A percentile compares a stretch with the other conserved stretches of the same genome.
phyloP scores from a whole-genome alignment of 371 early-diverging fungal genomes.

The Lichtheimia ornata region DNA sequence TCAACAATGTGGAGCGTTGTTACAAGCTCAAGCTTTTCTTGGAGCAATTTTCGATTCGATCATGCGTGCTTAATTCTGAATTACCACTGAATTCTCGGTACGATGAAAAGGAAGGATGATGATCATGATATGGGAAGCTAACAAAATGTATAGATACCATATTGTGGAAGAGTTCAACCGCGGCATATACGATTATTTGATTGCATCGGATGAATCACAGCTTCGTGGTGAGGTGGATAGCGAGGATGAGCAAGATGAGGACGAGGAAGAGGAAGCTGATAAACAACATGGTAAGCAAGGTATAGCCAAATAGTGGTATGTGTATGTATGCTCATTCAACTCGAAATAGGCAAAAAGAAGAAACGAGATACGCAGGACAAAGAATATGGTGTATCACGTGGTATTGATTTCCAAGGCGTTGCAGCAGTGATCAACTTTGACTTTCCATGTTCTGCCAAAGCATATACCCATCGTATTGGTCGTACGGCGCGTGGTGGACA shows the following conservation, averaged over 20 bases:
- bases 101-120: neutral
- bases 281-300: slow-evolving; percentile 17
- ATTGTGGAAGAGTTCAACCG: slow-evolving; percentile 97
- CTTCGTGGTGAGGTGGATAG: slow-evolving; percentile 73
- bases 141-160: slow-evolving; percentile 53
- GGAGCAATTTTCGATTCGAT: slow-evolving; percentile 92
- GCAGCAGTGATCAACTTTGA: slow-evolving; percentile 98
- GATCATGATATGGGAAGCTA: neutral
- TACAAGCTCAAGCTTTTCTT: slow-evolving; percentile 92
- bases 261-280: slow-evolving; percentile 24
- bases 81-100: slow-evolving; percentile 82
- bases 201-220: slow-evolving; percentile 92
- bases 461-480: slow-evolving; percentile 97
- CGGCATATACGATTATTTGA: slow-evolving; percentile 94
- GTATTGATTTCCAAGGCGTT: slow-evolving; percentile 95
- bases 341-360: slow-evolving; percentile 30
- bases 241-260: slow-evolving; percentile 40
- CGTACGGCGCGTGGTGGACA: slow-evolving; percentile 95
- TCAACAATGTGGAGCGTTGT: slow-evolving; percentile 90
- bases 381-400: slow-evolving; percentile 96
- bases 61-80: slow-evolving; percentile 92
- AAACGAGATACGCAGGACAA: slow-evolving; percentile 62
- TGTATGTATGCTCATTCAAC: neutral
- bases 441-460: slow-evolving; percentile 86
- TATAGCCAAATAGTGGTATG: neutral